Evolutionary conservation across 1,139 yeast genomes (phyloP).

Genomic region (Yamadazyma conglobata): DNA sequence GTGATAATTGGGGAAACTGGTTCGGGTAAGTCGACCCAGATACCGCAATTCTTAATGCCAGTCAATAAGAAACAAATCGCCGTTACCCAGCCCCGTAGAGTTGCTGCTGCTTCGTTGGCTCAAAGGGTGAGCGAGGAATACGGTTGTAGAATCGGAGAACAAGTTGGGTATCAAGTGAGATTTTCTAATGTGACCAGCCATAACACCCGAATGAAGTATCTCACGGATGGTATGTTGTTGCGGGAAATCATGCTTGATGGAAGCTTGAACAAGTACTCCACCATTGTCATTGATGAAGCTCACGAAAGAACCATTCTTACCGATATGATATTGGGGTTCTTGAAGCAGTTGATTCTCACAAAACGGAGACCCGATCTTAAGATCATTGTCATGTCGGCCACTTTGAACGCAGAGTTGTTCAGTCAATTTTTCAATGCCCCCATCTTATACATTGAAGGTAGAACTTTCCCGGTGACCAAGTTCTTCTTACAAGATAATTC

Average conservation of each 20-base stretch:
- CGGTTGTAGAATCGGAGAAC: conserved; percentile 72
- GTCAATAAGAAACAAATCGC: conserved; percentile 60
- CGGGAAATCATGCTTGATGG: conserved; percentile 85
- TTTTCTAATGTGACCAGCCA: conserved; percentile 47
- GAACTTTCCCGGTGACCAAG: conserved; percentile 79
- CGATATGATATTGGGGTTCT: conserved; percentile 83
- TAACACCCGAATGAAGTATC: conserved; percentile 68
- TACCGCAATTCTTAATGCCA: conserved; percentile 81
- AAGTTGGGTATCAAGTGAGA: conserved; percentile 94
- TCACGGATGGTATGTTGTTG: conserved; percentile 96
- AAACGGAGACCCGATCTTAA: conserved; percentile 53
- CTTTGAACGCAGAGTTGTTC: conserved; percentile 89
- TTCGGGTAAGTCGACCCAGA: conserved; percentile 96
- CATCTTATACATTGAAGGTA: conserved; percentile 82
- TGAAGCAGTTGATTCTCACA: conserved; percentile 57
- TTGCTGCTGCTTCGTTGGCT: conserved; percentile 94
- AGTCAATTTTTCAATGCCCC: conserved; percentile 80
- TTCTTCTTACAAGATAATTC: conserved; percentile 53
- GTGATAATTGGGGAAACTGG: conserved; percentile 96
- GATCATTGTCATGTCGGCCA: conserved; percentile 86
- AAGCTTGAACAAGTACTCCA: conserved; percentile 58
- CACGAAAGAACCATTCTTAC: conserved; percentile 94
- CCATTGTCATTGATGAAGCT: conserved; percentile 92
- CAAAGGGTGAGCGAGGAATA: conserved; percentile 87
- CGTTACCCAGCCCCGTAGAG: conserved; percentile 96